phyloP scores from a whole-genome alignment of 345 rosid genomes.

The Odontarrhena argentea region DNA sequence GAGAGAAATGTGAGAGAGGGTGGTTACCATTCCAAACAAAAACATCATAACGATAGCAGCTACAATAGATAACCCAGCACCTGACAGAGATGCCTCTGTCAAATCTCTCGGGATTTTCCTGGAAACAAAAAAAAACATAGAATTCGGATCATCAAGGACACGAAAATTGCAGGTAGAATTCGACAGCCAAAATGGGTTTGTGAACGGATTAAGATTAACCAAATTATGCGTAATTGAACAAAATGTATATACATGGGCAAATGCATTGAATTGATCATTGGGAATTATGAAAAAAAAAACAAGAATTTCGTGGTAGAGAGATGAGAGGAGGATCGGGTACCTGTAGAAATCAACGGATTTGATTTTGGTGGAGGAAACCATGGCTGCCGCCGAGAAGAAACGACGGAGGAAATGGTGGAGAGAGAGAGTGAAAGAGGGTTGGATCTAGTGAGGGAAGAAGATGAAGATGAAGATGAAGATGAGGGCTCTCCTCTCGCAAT shows the following conservation, averaged over 20 bases:
- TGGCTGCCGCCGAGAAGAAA: slow-evolving; percentile 39
- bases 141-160: background rate
- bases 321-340: slow-evolving; percentile 39
- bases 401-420: slow-evolving; percentile 2
- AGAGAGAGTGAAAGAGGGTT: background rate
- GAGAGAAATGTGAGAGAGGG: background rate
- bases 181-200: background rate
- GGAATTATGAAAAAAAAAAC: background rate
- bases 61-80: slow-evolving; percentile 87
- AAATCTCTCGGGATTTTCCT: slow-evolving; percentile 99
- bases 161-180: background rate
- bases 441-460: slow-evolving; percentile 22
- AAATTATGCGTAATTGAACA: background rate
- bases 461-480: too few species aligned
- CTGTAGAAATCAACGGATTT: slow-evolving; percentile 77
- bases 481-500: too few species aligned
- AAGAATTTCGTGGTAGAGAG: slow-evolving; percentile 2
- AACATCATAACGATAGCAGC: slow-evolving; percentile 89
- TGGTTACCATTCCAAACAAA: slow-evolving; percentile 93
- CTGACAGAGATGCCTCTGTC: slow-evolving; percentile 98
- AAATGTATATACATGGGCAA: background rate
- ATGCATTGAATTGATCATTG: background rate
- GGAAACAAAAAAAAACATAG: background rate
- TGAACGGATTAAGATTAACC: slow-evolving; percentile 1
- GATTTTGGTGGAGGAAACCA: slow-evolving; percentile 67